A percentile compares a stretch with the other conserved stretches of the same genome.
phyloP scores from a whole-genome alignment of 2,329 filamentous ascomycete genomes.

The Alternaria brassicae region DNA sequence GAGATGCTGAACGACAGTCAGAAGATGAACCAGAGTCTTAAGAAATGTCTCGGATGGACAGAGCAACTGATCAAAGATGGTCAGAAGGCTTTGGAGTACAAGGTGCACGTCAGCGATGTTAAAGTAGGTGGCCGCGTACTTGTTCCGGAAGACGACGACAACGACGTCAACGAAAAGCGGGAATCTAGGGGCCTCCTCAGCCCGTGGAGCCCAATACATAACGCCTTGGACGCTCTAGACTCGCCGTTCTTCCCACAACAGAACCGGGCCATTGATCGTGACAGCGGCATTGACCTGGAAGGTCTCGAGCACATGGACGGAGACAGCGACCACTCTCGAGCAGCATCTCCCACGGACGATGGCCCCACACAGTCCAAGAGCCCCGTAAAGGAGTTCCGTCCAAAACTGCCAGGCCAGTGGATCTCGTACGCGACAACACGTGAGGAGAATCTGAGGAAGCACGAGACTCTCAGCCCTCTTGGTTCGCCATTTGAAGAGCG shows the following conservation, averaged over 20 bases:
- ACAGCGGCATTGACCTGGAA: conserved; percentile 49
- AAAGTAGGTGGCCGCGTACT: conserved; percentile 83
- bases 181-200: conserved; percentile 45
- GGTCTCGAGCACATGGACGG: conserved; percentile 31
- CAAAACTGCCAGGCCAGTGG: conserved; percentile 17
- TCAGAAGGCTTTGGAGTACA: conserved; percentile 83
- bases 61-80: conserved; percentile 90
- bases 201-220: conserved; percentile 46
- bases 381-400: conserved; percentile 16
- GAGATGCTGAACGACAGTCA: conserved; percentile 88
- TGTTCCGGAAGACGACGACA: conserved; percentile 71
- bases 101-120: conserved; percentile 79
- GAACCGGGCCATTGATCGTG: conserved; percentile 44
- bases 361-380: conserved; percentile 4
- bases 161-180: conserved; percentile 25
- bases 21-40: conserved; percentile 93
- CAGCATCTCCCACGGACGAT: conserved; percentile 2
- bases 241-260: conserved; percentile 26
- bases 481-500: conserved; percentile 41
- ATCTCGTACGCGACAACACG: conserved; percentile 11
- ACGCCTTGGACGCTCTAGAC: conserved; percentile 26
- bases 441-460: conserved; percentile 3
- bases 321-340: conserved; percentile 10
- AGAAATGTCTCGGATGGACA: conserved; percentile 85
- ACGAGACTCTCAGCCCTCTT: conserved; percentile 29